Conservation (phyloP, 768 basidiomycete species). For the Phylloporus sp. region DNA sequence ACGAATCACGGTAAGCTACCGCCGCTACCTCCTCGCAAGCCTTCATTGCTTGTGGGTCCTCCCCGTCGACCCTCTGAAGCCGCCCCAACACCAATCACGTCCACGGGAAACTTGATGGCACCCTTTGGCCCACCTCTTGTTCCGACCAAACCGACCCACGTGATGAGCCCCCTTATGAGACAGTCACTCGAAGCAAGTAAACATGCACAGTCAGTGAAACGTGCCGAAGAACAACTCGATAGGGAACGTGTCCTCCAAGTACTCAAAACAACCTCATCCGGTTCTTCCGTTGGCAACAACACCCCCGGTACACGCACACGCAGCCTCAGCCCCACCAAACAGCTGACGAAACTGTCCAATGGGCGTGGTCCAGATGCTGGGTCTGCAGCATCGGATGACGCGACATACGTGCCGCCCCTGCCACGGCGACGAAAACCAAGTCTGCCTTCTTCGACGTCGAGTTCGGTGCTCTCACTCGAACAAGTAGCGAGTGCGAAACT, state of each 20-base stretch:
- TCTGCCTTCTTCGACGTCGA: slow-evolving; percentile 32
- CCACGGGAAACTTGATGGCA: not conserved
- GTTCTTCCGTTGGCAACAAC: slow-evolving; percentile 12
- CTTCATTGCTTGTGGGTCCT: slow-evolving; percentile 15
- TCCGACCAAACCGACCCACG: slow-evolving; percentile 36
- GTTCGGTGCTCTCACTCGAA: slow-evolving; percentile 37
- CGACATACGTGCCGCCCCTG: slow-evolving; percentile 28
- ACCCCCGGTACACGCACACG: slow-evolving; percentile 18
- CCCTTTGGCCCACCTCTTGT: slow-evolving; percentile 17
- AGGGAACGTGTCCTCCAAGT: slow-evolving; percentile 69
- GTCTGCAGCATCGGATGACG: slow-evolving; percentile 20
- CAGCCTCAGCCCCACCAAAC: slow-evolving; percentile 31
- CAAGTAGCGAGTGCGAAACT: slow-evolving; percentile 40
- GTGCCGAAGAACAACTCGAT: slow-evolving; percentile 63
- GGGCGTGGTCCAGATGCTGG: not conserved
- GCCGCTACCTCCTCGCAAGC: slow-evolving; percentile 37
- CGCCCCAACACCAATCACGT: not conserved
- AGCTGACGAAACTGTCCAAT: not conserved
- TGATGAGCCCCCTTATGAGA: slow-evolving; percentile 63
- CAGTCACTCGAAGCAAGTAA: slow-evolving; percentile 74
- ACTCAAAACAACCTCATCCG: slow-evolving; percentile 55
- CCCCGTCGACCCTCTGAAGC: slow-evolving; percentile 22
- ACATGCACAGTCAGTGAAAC: slow-evolving; percentile 65
- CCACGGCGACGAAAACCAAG: slow-evolving; percentile 37
- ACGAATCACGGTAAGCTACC: slow-evolving; percentile 23